phyloP scores from a whole-genome alignment of 108 stramenopile species.

The Cyclotella sp. region DNA sequence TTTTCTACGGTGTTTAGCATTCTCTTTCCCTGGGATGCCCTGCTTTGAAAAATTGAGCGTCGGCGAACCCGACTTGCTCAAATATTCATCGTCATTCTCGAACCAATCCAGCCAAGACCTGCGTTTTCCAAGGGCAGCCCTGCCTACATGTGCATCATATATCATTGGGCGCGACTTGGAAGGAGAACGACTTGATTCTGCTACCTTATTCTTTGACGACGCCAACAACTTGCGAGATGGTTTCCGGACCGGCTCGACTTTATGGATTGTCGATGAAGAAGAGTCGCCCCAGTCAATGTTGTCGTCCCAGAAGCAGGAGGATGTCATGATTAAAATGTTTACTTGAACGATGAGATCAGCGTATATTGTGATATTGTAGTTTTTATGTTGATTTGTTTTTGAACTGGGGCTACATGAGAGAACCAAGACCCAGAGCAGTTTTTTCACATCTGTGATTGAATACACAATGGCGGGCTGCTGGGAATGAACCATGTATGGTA shows the following conservation, averaged over 20 bases:
- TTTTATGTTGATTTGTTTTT: too few relatives aligned
- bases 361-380: too few relatives aligned
- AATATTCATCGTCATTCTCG: neutral
- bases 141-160: neutral
- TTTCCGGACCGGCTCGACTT: neutral
- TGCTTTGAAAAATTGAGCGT: neutral
- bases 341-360: too few relatives aligned
- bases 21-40: neutral
- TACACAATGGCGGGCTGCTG: too few relatives aligned
- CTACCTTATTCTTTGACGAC: neutral
- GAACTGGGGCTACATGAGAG: too few relatives aligned
- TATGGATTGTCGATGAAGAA: neutral
- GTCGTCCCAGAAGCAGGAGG: slow-evolving; percentile 6
- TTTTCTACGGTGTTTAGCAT: neutral
- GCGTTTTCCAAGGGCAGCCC: neutral
- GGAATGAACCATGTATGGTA: too few relatives aligned
- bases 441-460: too few relatives aligned
- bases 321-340: too few relatives aligned
- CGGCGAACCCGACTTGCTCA: neutral
- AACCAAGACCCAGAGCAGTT: too few relatives aligned
- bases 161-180: neutral
- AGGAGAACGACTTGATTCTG: neutral
- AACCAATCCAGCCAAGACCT: slow-evolving; percentile 16
- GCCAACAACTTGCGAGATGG: neutral
- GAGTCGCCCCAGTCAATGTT: slow-evolving; percentile 21